Base-by-base conservation (phyloP, 306 rosid genomes). In the Cotoneaster glaucophyllus region DNA sequence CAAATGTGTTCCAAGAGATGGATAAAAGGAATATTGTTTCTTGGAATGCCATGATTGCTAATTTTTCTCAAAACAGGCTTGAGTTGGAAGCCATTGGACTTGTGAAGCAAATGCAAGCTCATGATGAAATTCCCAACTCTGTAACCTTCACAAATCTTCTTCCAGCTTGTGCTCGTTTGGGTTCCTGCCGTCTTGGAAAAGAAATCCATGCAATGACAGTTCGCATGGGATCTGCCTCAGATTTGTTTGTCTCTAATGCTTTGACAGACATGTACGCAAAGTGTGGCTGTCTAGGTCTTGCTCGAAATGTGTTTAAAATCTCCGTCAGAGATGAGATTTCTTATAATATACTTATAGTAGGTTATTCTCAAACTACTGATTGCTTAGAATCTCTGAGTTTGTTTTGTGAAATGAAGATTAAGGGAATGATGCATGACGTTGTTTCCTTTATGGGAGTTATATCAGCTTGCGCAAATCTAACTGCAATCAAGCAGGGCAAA, bases 1-100 rank as follows among this genome's bases (percentile, higher is more conserved):
- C 89, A 19, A 28, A 69, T 70, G 83, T 91, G 65, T 94, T 94
- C 78, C 77, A 84, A 61, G 81, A 77, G 57, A 87, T 86, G 86
- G 84, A 71, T 61, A 84, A 75, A 52, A 93, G 82, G 85, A 91
- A 87, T 54, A 70, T 79, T 61, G 98, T 91, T 70, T 90, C 98
- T 22, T 93, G 96, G 97, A 94, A 91, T 87, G 91, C 97, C 25
- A 91, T 90, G 98, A 66, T 91, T 64, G 96, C 96, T 18, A 94
- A 91, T 89, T 88, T 77, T 56, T 89, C 90, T 75, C 97, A 87
- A 82, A 91, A 90, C 67, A 83, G 87, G 76, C 85, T 84, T 59
- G 89, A 89, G 80, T 71, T 72, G 85, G 94, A 73, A 52, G 94
- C 96, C 21, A 69, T 88, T 52, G 89, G 82, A 74, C 81, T 91